Conservation (phyloP, 106 monocot species). For the Dactylorhiza incarnata region DNA sequence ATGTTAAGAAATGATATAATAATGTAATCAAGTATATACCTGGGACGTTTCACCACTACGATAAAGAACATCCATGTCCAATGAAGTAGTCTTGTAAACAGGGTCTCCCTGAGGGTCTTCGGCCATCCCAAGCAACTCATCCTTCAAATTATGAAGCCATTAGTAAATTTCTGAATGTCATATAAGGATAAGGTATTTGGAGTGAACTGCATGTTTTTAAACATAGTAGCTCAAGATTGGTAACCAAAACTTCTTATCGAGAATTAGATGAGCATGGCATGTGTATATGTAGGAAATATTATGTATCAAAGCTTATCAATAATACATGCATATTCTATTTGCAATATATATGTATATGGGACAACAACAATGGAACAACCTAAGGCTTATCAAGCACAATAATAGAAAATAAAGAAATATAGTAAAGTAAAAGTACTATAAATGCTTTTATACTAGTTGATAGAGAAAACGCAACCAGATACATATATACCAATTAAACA, state of each 20-base stretch:
- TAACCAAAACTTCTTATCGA: neutral
- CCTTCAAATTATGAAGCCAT: slow-evolving; percentile 38
- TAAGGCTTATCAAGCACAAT: too few species aligned
- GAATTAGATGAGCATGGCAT: neutral
- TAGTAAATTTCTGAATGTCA: neutral
- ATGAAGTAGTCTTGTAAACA: slow-evolving; percentile 33
- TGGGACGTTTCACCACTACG: slow-evolving; percentile 73
- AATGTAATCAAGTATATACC: slow-evolving; percentile 31
- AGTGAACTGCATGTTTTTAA: neutral
- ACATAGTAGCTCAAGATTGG: neutral
- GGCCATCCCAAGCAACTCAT: slow-evolving; percentile 84
- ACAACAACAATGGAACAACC: too few species aligned
- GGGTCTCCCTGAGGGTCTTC: slow-evolving; percentile 56
- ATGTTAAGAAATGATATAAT: neutral
- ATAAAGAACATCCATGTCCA: slow-evolving; percentile 87
- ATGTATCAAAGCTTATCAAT: neutral
- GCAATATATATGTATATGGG: too few species aligned
- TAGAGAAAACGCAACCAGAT: too few species aligned
- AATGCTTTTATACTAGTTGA: too few species aligned
- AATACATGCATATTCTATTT: too few species aligned
- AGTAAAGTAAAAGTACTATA: too few species aligned
- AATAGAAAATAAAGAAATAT: too few species aligned
- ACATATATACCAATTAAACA: too few species aligned
- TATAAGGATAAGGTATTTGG: neutral
- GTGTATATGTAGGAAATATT: neutral